Base-by-base conservation (phyloP, 768 basidiomycete genomes). In the Tylopilus vinaceipallidus region DNA sequence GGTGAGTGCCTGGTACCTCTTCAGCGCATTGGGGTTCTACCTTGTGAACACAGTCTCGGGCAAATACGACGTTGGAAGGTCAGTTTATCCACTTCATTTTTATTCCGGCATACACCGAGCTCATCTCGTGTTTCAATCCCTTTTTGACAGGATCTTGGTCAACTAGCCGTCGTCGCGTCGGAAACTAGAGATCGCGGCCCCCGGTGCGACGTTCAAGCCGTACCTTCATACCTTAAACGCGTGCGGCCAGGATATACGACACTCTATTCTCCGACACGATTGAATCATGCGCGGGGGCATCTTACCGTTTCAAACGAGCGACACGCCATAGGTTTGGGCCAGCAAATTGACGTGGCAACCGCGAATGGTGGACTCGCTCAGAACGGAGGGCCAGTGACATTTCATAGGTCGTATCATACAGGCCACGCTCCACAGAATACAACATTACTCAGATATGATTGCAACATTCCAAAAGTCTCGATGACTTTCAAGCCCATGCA, bases 1-100 rank as follows among this genome's bases (percentile, higher is more conserved):
- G 63, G 92, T 92, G 90, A 88, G 86, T 58, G 86, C 89, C 0
- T 92, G 90, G 90, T 91, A 84, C 57, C 75, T 91, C 13, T 91
- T 90, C 70, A 84, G 81, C 42, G 81, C 88, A 0, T 75, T 93
- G 66, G 89, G 90, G 1, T 88, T 92, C 65, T 92, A 92, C 57
- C 88, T 87, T 32, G 88, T 91, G 34, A 85, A 91, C 61, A 89
- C 90, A 0, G 85, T 85, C 0, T 86, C 84, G 0, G 82, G 79
- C 2, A 79, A 81, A 58, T 92, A 91, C 53, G 73, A 90, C 49
- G 73, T 93, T 39, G 90, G 89, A 54, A 81, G 82, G 86, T 85
- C n/a, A n/a, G n/a, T n/a, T n/a, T n/a, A n/a, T n/a, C n/a, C n/a
- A n/a, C n/a, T n/a, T n/a, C n/a, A n/a, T n/a, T n/a, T n/a, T n/a